Evolutionary conservation across 768 basidiomycete genomes (phyloP).

Genomic region (Cytidiella melzeri): DNA sequence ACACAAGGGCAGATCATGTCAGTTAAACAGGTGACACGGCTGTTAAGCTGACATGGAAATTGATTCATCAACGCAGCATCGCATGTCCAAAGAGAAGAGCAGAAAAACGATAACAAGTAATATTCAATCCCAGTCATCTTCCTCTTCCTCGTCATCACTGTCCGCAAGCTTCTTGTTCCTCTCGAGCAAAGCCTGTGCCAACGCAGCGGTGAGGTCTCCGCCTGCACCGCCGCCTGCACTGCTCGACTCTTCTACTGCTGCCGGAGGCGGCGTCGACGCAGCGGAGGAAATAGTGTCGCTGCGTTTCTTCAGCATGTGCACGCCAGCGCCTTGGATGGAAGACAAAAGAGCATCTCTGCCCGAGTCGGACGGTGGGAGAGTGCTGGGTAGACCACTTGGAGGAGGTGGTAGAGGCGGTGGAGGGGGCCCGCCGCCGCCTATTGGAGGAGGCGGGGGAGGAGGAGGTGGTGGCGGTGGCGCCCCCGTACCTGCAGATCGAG

Average conservation of each 20-base stretch:
- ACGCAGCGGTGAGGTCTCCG: slow-evolving; percentile 72
- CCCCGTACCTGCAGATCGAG: slow-evolving; percentile 20
- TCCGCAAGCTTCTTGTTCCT: slow-evolving; percentile 86
- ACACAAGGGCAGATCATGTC: not conserved
- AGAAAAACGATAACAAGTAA: too few relatives aligned
- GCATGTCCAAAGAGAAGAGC: too few relatives aligned
- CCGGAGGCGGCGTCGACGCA: slow-evolving; percentile 29
- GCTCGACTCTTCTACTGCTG: slow-evolving; percentile 29
- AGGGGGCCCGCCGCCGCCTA: slow-evolving; percentile 19
- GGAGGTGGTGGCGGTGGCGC: slow-evolving; percentile 33
- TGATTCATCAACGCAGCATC: too few relatives aligned
- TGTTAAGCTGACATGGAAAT: too few relatives aligned
- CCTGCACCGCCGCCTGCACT: slow-evolving; percentile 40
- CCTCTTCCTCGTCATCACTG: slow-evolving; percentile 39
- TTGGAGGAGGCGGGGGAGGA: slow-evolving; percentile 36
- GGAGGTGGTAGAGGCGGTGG: slow-evolving; percentile 46
- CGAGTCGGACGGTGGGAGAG: slow-evolving; percentile 46
- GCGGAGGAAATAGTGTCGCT: slow-evolving; percentile 23
- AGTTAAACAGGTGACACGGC: too few relatives aligned
- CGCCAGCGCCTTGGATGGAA: slow-evolving; percentile 77
- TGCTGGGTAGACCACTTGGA: slow-evolving; percentile 18
- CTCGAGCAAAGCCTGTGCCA: slow-evolving; percentile 77
- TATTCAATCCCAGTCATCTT: slow-evolving; percentile 24
- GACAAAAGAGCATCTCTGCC: slow-evolving; percentile 66
- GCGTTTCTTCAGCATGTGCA: slow-evolving; percentile 63